Base-by-base conservation (phyloP, 805 yeast genomes). In the Yarrowia keelungensis region DNA sequence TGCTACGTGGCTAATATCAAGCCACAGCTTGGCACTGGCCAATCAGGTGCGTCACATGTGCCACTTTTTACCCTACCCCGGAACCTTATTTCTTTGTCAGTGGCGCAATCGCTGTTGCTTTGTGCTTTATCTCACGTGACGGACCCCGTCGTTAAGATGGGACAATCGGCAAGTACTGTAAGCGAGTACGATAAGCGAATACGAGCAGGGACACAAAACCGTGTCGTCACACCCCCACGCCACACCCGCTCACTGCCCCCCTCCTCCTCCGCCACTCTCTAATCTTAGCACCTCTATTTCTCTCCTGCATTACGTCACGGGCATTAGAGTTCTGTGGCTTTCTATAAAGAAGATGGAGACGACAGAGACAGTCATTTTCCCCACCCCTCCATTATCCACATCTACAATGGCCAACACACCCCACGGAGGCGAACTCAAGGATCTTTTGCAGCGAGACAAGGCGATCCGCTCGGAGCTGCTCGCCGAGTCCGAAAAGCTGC, bases 381-480 rank as follows among this genome's bases (percentile, higher is more conserved):
- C 32, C 32, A 26, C 19, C 19, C 19, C 19, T 50, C 56, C 35
- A 35, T 15, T 32, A 4, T n/a, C 10, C 14, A 71, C 43, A 59
- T 8, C 38, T 8, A 36, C 38, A 19, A 80, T 80, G 83, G 80
- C 83, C 10, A 80, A 81, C 73, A 61, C 87, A 74, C 97, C 98
- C 69, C 98, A 94, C 85, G 98, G 98, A 77, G 97, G 97, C 74
- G 82, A 82, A 68, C 85, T 93, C 73, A 89, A 93, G 79, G 98
- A 93, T 78, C 84, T 93, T 71, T 84, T 92, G 69, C 86, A 87
- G 68, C 88, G 98, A 80, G 98, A 93, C 78, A 85, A 87, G 42
- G 77, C 85, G 47, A 86, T 84, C 72, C 87, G 84, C 73, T 76
- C 76, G 7, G 81, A 83, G 66, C 82, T 93, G 51, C 75, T 89